phyloP scores from a whole-genome alignment of 1,139 yeast species.

The Meyerozyma sp. region DNA sequence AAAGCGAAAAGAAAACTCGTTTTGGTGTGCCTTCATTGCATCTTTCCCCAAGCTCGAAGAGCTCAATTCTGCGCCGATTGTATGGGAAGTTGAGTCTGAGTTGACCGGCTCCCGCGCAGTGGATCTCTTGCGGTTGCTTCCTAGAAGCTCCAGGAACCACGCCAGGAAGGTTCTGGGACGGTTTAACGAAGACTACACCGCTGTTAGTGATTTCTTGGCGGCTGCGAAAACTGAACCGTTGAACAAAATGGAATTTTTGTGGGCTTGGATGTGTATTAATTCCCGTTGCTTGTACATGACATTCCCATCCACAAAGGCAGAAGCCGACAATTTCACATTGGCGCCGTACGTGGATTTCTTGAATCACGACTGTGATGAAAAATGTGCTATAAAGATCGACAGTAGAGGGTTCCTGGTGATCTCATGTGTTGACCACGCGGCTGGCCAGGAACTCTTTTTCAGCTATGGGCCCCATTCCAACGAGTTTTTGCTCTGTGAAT shows the following conservation, averaged over 20 bases:
- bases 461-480: constrained; percentile 89
- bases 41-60: constrained; percentile 51
- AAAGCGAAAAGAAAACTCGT: constrained; percentile 33
- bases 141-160: constrained; percentile 29
- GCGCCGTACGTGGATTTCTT: constrained; percentile 90
- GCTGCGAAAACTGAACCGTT: constrained; percentile 1
- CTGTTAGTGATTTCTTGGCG: constrained; percentile 20
- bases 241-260: constrained; percentile 12
- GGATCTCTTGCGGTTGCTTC: constrained; percentile 29
- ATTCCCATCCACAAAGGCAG: constrained; percentile 45
- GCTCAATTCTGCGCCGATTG: constrained; percentile 44
- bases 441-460: constrained; percentile 59
- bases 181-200: constrained; percentile 32
- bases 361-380: constrained; percentile 62
- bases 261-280: constrained; percentile 86
- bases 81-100: constrained; percentile 38
- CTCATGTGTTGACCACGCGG: constrained; percentile 28
- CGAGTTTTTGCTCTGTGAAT: constrained; percentile 74
- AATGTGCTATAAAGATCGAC: constrained; percentile 47
- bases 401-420: constrained; percentile 47
- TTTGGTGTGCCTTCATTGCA: constrained; percentile 61
- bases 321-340: constrained; percentile 71
- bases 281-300: constrained; percentile 86
- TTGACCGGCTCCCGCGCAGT: background rate
- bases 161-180: constrained; percentile 30